Conservation (phyloP, 352 stramenopile genomes). For the Phytopythium montanum region DNA sequence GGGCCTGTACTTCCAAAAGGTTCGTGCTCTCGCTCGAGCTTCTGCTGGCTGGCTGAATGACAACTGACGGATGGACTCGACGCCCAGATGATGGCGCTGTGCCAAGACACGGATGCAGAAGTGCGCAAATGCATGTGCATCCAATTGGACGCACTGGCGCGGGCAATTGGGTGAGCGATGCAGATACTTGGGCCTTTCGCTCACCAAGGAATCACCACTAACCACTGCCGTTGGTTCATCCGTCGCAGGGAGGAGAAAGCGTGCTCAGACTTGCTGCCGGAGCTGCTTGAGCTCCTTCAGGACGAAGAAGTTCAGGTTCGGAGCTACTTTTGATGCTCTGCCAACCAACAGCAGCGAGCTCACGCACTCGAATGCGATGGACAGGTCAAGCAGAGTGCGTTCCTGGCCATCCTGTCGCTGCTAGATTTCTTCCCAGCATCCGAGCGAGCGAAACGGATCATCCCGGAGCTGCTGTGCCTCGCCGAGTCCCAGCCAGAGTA, state of each 20-base stretch:
- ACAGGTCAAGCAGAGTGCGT: constrained; percentile 79
- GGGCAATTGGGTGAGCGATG: constrained; percentile 56
- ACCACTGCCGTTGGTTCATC: neutral
- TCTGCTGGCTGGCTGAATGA: neutral
- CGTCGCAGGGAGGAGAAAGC: constrained; percentile 53
- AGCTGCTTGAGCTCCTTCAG: constrained; percentile 73
- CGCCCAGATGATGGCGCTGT: constrained; percentile 80
- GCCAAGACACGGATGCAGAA: constrained; percentile 81
- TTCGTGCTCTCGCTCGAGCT: constrained; percentile 10
- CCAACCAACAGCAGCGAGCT: neutral
- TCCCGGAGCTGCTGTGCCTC: constrained; percentile 64
- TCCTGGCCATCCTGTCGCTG: constrained; percentile 66
- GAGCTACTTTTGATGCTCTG: neutral
- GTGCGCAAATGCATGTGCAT: constrained; percentile 83
- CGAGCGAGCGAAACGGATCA: constrained; percentile 54
- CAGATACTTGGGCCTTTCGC: neutral
- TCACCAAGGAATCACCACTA: neutral
- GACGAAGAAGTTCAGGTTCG: constrained; percentile 79
- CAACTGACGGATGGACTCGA: neutral
- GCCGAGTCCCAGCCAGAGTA: constrained; percentile 59
- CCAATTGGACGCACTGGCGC: constrained; percentile 67
- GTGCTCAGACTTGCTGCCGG: constrained; percentile 56
- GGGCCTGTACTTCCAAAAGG: constrained; percentile 80
- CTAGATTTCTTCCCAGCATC: constrained; percentile 63
- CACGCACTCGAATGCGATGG: neutral